Percentiles rank a stretch among this genome's conserved stretches.
Evolutionary conservation across 495 filamentous ascomycete species (phyloP).

Genomic region (Aspergillus kassunensis): DNA sequence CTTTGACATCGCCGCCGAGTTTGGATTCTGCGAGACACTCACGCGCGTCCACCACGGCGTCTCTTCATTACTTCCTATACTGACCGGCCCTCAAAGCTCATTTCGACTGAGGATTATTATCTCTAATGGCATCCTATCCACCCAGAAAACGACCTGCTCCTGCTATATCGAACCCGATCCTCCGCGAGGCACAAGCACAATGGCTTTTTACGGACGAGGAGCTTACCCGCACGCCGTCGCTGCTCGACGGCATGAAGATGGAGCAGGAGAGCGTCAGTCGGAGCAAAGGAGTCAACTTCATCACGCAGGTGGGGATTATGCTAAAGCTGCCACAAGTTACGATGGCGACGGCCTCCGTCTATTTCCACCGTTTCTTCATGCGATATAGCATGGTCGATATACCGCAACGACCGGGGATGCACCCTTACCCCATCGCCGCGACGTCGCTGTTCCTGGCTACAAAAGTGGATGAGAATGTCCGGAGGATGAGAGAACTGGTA

Average conservation of each 20-base stretch:
- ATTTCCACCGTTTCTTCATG: constrained; percentile 95
- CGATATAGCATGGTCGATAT: constrained; percentile 67
- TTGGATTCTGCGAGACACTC: not conserved
- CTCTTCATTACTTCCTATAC: not conserved
- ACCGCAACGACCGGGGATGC: constrained; percentile 60
- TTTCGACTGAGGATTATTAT: no score
- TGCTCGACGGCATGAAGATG: constrained; percentile 71
- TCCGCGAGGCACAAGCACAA: constrained; percentile 59
- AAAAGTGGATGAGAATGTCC: constrained; percentile 93
- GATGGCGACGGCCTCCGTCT: constrained; percentile 84
- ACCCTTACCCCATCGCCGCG: constrained; percentile 87
- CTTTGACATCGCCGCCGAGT: no score
- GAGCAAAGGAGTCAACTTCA: constrained; percentile 93
- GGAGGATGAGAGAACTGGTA: constrained; percentile 89
- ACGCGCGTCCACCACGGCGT: not conserved
- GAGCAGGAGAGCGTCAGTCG: constrained; percentile 73
- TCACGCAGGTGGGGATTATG: constrained; percentile 87
- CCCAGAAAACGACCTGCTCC: constrained; percentile 42
- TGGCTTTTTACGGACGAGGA: constrained; percentile 90
- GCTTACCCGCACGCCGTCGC: constrained; percentile 73
- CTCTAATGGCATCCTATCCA: constrained; percentile 33
- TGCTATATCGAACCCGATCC: constrained; percentile 44
- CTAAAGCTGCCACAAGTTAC: constrained; percentile 90
- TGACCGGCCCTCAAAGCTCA: not conserved
- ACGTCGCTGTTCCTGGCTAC: constrained; percentile 89